Conservation (phyloP, 352 stramenopile species). For the Pelagophyceae sp. region DNA sequence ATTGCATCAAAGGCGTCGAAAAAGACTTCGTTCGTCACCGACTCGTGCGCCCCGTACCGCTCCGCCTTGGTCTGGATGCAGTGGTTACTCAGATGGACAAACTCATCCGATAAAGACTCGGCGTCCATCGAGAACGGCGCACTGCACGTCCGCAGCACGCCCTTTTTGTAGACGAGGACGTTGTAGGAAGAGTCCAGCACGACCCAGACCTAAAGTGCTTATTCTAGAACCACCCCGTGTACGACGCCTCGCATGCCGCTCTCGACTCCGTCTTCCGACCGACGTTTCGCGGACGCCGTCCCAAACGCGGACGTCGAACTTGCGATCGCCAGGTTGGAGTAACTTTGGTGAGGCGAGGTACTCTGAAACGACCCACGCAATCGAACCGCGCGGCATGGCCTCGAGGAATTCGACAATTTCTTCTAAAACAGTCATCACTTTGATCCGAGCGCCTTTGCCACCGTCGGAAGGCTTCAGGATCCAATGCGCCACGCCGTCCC, state of each 20-base stretch:
- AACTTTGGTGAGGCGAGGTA: not conserved
- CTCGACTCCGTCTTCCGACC: no score
- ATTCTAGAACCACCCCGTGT: no score
- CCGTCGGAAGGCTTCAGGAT: slow-evolving; percentile 12
- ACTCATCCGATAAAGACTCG: not conserved
- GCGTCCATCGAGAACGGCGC: not conserved
- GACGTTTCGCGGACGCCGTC: no score
- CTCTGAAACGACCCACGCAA: not conserved
- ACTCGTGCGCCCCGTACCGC: not conserved
- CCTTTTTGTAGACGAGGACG: not conserved
- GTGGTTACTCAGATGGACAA: slow-evolving; percentile 8
- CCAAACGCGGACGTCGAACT: slow-evolving; percentile 15
- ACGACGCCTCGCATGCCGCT: no score
- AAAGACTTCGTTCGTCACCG: slow-evolving; percentile 4
- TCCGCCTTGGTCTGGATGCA: not conserved
- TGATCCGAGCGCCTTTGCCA: not conserved
- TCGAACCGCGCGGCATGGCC: not conserved
- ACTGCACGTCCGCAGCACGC: slow-evolving; percentile 10
- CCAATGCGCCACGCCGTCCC: not conserved
- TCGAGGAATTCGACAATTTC: not conserved
- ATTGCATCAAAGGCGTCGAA: not conserved
- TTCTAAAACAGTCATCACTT: not conserved
- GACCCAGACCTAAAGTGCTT: no score
- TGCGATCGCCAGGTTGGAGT: not conserved
- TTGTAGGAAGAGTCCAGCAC: not conserved